Base-by-base conservation (phyloP, 768 basidiomycete species). In the Leccinum barrowsii region DNA sequence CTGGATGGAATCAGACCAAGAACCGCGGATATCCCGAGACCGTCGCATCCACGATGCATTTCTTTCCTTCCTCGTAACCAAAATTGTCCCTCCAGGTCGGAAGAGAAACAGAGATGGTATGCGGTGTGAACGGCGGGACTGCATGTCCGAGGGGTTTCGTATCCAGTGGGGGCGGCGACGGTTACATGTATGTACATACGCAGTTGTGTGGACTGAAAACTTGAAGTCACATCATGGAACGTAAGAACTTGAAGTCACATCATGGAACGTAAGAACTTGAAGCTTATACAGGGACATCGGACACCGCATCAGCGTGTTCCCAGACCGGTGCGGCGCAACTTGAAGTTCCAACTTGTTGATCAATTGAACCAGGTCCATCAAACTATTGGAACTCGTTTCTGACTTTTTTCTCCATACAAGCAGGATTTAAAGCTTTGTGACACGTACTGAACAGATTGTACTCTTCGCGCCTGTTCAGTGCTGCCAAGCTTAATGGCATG, bases 41-140 rank as follows among this genome's bases (percentile, higher is more conserved):
- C 94, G 96, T 93, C 6, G 75, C 77, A 57, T 89, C 82, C 1
- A 90, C 68, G 5, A 98, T 85, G 35, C 94, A 79, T 64, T 87
- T 83, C 7, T 90, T 86, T 15, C 92, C 92, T 65, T 92, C 88
- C 73, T 98, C 96, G 65, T 98, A 98, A 11, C 80, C 94, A n/a
- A 98, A 84, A 65, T 88, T 92, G 72, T 98, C 95, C 32, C 77
- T 76, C 95, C 95, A 98, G 32, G 84, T 94, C 0, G 94, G 95
- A 1, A 98, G 80, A 7, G 92, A 94, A n/a, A 97, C 93, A 2
- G 92, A 95, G 62, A 96, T 92, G 12, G 94, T 95, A 66, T 98
- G 95, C 11, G 87, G 84, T 4, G 85, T 87, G 68, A 83, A 78
- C 2, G 86, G 82, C 17, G 88, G 88, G 2, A 89, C 78, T 4